phyloP scores from a whole-genome alignment of 805 yeast genomes.

The Candida schatavii region DNA sequence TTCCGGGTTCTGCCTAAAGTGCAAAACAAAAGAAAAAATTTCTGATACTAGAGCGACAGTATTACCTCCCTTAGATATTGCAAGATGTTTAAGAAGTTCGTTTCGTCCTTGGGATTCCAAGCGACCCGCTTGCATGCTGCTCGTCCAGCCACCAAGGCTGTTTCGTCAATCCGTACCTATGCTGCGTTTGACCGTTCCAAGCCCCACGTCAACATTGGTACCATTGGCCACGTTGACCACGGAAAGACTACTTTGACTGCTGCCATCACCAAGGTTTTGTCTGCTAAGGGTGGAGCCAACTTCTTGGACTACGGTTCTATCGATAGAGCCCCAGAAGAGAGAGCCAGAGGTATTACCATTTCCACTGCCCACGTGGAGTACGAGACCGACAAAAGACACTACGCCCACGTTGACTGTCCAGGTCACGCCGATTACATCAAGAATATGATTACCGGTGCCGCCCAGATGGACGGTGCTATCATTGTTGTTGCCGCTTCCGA shows the following conservation, averaged over 20 bases:
- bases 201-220: slow-evolving; percentile 96
- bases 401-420: slow-evolving; percentile 97
- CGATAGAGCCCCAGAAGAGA: slow-evolving; percentile 98
- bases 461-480: slow-evolving; percentile 99
- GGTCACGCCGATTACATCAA: slow-evolving; percentile 99
- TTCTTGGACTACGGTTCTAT: slow-evolving; percentile 92
- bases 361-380: slow-evolving; percentile 98
- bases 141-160: slow-evolving; percentile 21
- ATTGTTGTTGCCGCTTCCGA: slow-evolving; percentile 99
- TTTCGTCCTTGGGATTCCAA: slow-evolving; percentile 16
- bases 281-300: slow-evolving; percentile 85
- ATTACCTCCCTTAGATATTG: neutral
- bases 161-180: slow-evolving; percentile 34
- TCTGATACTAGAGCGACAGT: too few species aligned
- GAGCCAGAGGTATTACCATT: slow-evolving; percentile 99
- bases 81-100: slow-evolving; percentile 27
- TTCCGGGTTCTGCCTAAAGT: too few species aligned
- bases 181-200: slow-evolving; percentile 92
- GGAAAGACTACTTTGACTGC: slow-evolving; percentile 98
- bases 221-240: slow-evolving; percentile 98
- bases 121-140: slow-evolving; percentile 17
- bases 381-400: slow-evolving; percentile 92
- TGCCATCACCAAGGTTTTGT: slow-evolving; percentile 93
- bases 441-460: slow-evolving; percentile 99
- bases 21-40: too few species aligned